phyloP scores from a whole-genome alignment of 768 basidiomycete species.

The Porpolomopsis calyptriformis region DNA sequence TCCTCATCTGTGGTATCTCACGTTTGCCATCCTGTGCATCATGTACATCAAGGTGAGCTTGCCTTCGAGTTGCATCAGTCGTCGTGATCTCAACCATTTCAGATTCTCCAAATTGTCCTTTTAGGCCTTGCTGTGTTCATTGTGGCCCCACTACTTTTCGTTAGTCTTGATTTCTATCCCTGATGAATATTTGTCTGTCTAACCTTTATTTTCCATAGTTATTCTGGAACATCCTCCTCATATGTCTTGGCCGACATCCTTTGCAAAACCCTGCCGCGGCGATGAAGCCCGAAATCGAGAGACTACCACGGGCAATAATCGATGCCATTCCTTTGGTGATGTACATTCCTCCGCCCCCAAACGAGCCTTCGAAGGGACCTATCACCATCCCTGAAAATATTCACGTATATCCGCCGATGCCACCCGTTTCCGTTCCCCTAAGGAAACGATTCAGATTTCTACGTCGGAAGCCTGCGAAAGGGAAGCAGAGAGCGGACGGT shows the following conservation, averaged over 20 bases:
- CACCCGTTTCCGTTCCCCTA: constrained; percentile 14
- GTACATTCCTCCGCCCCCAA: constrained; percentile 75
- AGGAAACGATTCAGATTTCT: constrained; percentile 49
- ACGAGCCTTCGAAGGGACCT: constrained; percentile 24
- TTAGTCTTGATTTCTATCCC: constrained; percentile 28
- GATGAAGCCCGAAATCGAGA: constrained; percentile 71
- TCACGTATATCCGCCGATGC: constrained; percentile 55
- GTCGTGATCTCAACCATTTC: too few relatives aligned
- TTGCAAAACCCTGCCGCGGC: constrained; percentile 53
- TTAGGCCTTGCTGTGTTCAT: constrained; percentile 71
- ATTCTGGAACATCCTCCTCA: constrained; percentile 66
- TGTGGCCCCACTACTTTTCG: constrained; percentile 68
- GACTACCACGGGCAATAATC: constrained; percentile 59
- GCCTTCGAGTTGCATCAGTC: too few relatives aligned
- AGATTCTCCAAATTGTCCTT: constrained; percentile 54
- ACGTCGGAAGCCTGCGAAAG: constrained; percentile 20
- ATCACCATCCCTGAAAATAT: constrained; percentile 37
- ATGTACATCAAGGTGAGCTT: constrained; percentile 58
- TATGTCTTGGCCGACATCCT: constrained; percentile 73
- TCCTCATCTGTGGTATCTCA: constrained; percentile 82
- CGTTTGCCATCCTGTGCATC: constrained; percentile 68
- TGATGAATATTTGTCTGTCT: background rate
- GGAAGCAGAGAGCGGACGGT: constrained; percentile 12
- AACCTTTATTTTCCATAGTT: constrained; percentile 30
- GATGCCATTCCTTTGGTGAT: constrained; percentile 76